Evolutionary conservation across 75 land plant genomes (phyloP).

Genomic region (Selaginella moellendorffii): DNA sequence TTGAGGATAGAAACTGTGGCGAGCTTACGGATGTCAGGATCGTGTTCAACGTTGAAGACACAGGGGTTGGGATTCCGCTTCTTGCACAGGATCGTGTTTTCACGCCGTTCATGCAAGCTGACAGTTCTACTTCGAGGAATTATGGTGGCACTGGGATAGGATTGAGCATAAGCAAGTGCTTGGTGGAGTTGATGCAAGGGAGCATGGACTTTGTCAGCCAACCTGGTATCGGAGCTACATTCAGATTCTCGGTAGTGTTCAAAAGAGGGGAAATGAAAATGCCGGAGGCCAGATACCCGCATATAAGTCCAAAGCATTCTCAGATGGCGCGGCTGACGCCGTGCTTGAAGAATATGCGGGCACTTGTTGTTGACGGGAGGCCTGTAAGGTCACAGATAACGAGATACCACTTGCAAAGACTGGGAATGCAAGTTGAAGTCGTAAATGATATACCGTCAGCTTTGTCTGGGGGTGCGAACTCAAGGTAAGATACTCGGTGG

Average conservation of each 20-base stretch:
- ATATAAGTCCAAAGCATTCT: not conserved
- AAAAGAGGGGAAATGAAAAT: constrained; percentile 10
- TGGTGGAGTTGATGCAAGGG: constrained; percentile 80
- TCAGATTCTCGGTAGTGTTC: constrained; percentile 46
- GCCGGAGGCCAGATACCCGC: constrained; percentile 11
- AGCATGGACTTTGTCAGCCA: constrained; percentile 54
- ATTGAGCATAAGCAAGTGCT: constrained; percentile 70
- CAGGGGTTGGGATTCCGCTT: constrained; percentile 22
- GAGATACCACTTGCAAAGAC: constrained; percentile 57
- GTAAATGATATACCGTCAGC: constrained; percentile 8
- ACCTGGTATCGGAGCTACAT: constrained; percentile 70
- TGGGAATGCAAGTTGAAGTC: constrained; percentile 35
- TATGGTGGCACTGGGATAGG: constrained; percentile 95
- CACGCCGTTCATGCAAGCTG: constrained; percentile 52
- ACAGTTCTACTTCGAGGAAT: constrained; percentile 75
- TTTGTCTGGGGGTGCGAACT: constrained; percentile 4
- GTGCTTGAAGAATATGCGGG: constrained; percentile 40
- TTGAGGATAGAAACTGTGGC: constrained; percentile 11
- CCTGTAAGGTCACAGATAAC: constrained; percentile 70
- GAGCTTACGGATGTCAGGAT: constrained; percentile 36
- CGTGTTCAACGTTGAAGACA: constrained; percentile 76
- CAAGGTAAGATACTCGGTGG: too few species aligned
- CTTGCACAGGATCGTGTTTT: not conserved
- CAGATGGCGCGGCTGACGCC: not conserved
- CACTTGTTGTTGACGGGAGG: constrained; percentile 56